Conservation (phyloP, 148 eudicot species). For the Persicaria maculosa region DNA sequence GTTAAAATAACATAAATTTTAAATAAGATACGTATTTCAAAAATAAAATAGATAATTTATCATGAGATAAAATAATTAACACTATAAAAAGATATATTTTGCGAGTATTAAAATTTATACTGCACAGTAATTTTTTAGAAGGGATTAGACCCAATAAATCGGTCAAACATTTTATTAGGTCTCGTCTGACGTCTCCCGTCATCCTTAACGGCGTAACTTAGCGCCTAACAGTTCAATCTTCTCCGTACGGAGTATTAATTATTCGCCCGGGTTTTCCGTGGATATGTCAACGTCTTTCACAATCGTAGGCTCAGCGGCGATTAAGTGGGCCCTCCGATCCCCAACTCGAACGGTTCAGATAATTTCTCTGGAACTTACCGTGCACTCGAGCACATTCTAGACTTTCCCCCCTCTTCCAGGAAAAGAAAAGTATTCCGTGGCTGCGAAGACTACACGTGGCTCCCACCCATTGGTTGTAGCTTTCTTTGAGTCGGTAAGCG, state of each 20-base stretch:
- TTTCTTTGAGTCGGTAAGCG: background rate
- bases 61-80: no score
- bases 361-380: background rate
- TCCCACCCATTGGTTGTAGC: background rate
- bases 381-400: background rate
- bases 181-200: no score
- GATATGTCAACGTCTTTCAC: background rate
- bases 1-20: no score
- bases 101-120: no score
- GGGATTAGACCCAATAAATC: no score
- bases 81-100: no score
- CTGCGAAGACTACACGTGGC: background rate
- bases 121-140: no score
- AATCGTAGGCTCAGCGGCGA: background rate
- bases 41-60: no score
- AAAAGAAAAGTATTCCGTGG: slow-evolving; percentile 1
- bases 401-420: background rate
- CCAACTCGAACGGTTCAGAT: background rate
- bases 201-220: background rate
- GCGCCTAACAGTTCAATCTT: background rate
- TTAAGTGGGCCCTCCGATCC: background rate
- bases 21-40: no score
- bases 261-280: background rate
- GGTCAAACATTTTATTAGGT: no score
- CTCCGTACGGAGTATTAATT: background rate